Evolutionary conservation across 2,329 filamentous ascomycete species (phyloP).

Genomic region (Aaosphaeria pasadenensis): DNA sequence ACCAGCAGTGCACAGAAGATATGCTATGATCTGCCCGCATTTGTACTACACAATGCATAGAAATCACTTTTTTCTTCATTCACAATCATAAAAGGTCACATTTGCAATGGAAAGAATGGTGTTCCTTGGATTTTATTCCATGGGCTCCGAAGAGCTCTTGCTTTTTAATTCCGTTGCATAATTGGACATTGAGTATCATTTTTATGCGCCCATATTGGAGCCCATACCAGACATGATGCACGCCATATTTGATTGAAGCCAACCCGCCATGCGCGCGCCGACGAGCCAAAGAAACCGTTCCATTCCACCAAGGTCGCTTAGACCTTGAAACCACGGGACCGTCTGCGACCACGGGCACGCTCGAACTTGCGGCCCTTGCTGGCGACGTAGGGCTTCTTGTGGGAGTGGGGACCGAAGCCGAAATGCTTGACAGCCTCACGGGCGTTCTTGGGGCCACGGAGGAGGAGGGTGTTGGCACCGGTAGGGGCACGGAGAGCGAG

Average conservation of each 20-base stretch:
- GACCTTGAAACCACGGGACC: constrained; percentile 99
- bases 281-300: constrained; percentile 35
- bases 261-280: constrained; percentile 35
- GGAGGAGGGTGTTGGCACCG: constrained; percentile 92
- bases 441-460: constrained; percentile 97
- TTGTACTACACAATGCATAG: too few species aligned
- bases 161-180: constrained; percentile 27
- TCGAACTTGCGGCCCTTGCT: constrained; percentile 99
- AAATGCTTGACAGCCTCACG: constrained; percentile 99
- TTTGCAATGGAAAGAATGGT: too few species aligned
- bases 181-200: constrained; percentile 36
- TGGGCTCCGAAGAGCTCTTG: constrained; percentile 24
- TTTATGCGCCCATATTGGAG: constrained; percentile 29
- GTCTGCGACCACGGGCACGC: constrained; percentile 96
- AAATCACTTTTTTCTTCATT: too few species aligned
- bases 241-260: constrained; percentile 32
- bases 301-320: constrained; percentile 54
- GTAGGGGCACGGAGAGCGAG: constrained; percentile 93
- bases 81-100: too few species aligned
- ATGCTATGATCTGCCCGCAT: too few species aligned
- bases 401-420: constrained; percentile 93
- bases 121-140: background rate
- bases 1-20: too few species aligned
- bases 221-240: constrained; percentile 35
- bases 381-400: constrained; percentile 98